phyloP scores from a whole-genome alignment of 208 protist genomes.

The Leishmania arabica region DNA sequence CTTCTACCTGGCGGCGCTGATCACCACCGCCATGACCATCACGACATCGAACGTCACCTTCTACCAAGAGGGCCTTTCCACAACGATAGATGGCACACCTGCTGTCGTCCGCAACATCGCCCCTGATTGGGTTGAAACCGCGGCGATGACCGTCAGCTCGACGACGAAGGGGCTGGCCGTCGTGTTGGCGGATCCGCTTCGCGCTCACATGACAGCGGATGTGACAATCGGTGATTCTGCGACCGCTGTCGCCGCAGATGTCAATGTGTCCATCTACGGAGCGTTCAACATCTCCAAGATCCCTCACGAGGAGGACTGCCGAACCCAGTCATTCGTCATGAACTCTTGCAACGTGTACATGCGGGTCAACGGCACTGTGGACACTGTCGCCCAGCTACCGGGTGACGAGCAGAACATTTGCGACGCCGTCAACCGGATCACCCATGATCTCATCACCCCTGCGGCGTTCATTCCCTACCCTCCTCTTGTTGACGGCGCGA shows the following conservation, averaged over 20 bases:
- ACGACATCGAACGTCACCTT: conserved; percentile 8
- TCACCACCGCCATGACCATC: conserved; percentile 20
- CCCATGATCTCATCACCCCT: conserved; percentile 5
- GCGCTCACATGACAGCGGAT: background rate
- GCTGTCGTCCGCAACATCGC: background rate
- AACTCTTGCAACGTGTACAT: conserved; percentile 1
- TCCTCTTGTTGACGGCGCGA: background rate
- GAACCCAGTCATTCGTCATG: conserved; percentile 11
- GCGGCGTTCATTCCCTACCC: conserved; percentile 8
- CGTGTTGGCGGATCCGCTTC: conserved; percentile 7
- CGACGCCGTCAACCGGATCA: background rate
- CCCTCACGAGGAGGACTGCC: background rate
- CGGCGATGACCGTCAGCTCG: conserved; percentile 13
- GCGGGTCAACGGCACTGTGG: background rate
- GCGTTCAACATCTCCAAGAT: conserved; percentile 9
- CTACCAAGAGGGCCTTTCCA: conserved; percentile 4
- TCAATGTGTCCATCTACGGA: conserved; percentile 4
- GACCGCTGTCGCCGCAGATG: background rate
- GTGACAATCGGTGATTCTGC: background rate
- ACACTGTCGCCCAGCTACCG: background rate
- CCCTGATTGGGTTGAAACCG: background rate
- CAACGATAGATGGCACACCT: background rate
- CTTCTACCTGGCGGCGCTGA: conserved; percentile 13
- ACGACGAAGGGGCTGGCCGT: background rate
- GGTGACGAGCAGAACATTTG: background rate